phyloP scores from a whole-genome alignment of 1,284 basidiomycete species.

The Clitocybe nebularis region DNA sequence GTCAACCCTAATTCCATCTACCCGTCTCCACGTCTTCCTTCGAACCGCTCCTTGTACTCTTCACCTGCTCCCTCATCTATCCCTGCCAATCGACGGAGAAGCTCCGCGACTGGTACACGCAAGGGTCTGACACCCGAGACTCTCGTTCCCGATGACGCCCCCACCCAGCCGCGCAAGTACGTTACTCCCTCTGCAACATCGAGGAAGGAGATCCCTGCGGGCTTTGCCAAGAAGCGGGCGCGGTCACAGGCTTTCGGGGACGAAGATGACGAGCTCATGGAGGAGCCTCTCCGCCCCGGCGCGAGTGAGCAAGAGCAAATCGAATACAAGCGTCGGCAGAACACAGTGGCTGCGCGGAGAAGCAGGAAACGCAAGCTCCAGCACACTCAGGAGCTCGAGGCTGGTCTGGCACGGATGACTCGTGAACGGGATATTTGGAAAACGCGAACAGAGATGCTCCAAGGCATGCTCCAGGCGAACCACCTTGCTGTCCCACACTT shows the following conservation, averaged over 20 bases:
- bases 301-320: conserved; percentile 60
- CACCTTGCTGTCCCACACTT: conserved; percentile 24
- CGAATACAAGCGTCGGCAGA: conserved; percentile 73
- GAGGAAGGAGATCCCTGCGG: conserved; percentile 50
- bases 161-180: conserved; percentile 56
- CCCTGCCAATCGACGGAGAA: conserved; percentile 26
- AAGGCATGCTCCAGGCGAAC: conserved; percentile 44
- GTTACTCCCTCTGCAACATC: conserved; percentile 54
- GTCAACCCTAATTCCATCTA: conserved; percentile 31
- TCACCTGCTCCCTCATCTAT: conserved; percentile 14
- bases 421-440: conserved; percentile 56
- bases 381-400: conserved; percentile 62
- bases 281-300: conserved; percentile 32
- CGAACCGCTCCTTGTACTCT: conserved; percentile 13
- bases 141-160: conserved; percentile 53
- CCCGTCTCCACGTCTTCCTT: conserved; percentile 28
- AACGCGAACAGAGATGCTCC: conserved; percentile 43
- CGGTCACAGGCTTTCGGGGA: conserved; percentile 45
- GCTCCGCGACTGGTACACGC: conserved; percentile 44
- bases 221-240: conserved; percentile 54
- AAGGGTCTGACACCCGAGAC: conserved; percentile 47
- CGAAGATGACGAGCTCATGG: conserved; percentile 38
- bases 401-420: conserved; percentile 41
- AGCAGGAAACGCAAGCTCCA: conserved; percentile 75
- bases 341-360: conserved; percentile 75